Percentiles rank a stretch among this genome's conserved stretches.
phyloP scores from a whole-genome alignment of 78 protist genomes.

The Acrasis kona region DNA sequence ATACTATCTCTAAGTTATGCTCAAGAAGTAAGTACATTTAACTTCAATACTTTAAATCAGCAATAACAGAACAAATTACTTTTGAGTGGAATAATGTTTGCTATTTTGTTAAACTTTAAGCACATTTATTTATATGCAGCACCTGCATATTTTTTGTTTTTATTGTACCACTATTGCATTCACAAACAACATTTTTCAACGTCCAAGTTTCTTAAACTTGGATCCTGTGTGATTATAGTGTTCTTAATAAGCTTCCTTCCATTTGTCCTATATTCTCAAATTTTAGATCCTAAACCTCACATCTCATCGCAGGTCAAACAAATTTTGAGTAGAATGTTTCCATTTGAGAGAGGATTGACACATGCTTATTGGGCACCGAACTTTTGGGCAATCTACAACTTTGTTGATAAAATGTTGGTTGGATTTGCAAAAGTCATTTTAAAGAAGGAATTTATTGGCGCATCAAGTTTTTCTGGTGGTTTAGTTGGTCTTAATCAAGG shows the following conservation, averaged over 20 bases:
- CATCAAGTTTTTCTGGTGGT: constrained; percentile 47
- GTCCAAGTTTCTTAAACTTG: neutral
- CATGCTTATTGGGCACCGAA: constrained; percentile 97
- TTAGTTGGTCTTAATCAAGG: constrained; percentile 40
- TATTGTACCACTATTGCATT: too few relatives aligned
- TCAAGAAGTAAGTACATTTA: neutral
- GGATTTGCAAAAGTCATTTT: too few relatives aligned
- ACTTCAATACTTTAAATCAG: too few relatives aligned
- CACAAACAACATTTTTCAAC: neutral
- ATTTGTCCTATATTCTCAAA: constrained; percentile 36
- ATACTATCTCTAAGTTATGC: constrained; percentile 19
- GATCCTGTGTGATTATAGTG: too few relatives aligned
- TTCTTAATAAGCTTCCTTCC: constrained; percentile 24
- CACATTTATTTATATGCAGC: constrained; percentile 78
- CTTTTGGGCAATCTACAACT: constrained; percentile 73
- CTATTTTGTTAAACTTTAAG: constrained; percentile 59
- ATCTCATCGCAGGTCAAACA: too few relatives aligned
- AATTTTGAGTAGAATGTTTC: constrained; percentile 74
- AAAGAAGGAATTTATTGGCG: neutral
- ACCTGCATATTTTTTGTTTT: constrained; percentile 62
- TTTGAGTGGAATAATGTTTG: constrained; percentile 35
- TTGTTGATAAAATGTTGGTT: constrained; percentile 40
- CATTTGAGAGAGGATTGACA: constrained; percentile 84
- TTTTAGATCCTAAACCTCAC: too few relatives aligned
- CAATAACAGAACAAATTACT: too few relatives aligned